Conservation (phyloP, 345 rosid genomes). For the Murraya paniculata region DNA sequence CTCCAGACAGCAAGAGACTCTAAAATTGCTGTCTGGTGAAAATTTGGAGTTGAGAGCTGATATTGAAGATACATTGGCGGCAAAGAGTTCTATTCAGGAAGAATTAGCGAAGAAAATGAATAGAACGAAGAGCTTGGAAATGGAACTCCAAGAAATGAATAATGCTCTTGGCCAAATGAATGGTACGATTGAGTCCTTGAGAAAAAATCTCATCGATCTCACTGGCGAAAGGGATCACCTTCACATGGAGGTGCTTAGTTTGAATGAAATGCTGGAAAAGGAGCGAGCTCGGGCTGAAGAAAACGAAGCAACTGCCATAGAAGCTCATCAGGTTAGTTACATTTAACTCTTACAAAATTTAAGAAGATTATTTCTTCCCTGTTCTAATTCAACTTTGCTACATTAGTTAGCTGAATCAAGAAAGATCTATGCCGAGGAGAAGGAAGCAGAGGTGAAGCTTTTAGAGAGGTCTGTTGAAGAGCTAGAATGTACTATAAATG, state of each 20-base stretch:
- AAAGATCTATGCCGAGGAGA: conserved; percentile 64
- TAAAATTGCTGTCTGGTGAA: conserved; percentile 36
- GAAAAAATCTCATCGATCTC: conserved; percentile 43
- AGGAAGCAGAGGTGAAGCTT: conserved; percentile 82
- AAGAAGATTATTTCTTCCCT: conserved; percentile 4
- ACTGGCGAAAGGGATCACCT: conserved; percentile 62
- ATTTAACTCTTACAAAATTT: background rate
- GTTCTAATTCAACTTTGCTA: background rate
- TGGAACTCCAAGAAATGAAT: conserved; percentile 57
- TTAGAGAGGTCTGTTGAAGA: conserved; percentile 90
- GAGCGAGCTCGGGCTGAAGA: conserved; percentile 52
- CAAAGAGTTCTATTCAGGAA: conserved; percentile 47
- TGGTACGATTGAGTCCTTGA: conserved; percentile 51
- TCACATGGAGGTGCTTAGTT: conserved; percentile 44
- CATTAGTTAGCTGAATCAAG: conserved; percentile 73
- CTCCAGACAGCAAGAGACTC: conserved; percentile 36
- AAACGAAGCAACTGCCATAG: conserved; percentile 60
- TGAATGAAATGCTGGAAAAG: conserved; percentile 59
- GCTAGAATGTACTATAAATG: conserved; percentile 77
- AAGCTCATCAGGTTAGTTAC: conserved; percentile 66
- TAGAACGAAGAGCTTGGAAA: conserved; percentile 63
- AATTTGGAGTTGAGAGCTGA: conserved; percentile 52
- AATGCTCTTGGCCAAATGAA: conserved; percentile 57
- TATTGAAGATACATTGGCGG: conserved; percentile 43
- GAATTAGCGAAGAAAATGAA: conserved; percentile 51